Evolutionary conservation across 805 yeast genomes (phyloP).

Genomic region (Komagataella kurtzmanii): DNA sequence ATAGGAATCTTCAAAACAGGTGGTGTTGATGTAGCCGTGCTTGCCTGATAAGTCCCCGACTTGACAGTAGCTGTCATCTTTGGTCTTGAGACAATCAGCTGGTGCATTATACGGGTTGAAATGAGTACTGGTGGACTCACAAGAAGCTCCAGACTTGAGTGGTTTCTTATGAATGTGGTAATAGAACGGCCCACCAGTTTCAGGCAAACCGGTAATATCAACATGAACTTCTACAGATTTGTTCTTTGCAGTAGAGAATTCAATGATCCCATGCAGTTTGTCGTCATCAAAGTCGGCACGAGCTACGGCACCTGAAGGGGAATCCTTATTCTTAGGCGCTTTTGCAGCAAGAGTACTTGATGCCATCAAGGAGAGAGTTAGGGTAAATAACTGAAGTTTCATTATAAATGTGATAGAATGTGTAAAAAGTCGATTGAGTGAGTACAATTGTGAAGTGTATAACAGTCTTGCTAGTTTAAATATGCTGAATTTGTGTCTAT

Average conservation of each 20-base stretch:
- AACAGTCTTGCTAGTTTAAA: neutral
- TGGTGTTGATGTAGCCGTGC: constrained; percentile 60
- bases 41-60: constrained; percentile 71
- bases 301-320: constrained; percentile 37
- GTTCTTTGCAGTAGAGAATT: constrained; percentile 39
- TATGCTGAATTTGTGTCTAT: neutral
- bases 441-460: neutral
- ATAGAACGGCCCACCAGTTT: constrained; percentile 50
- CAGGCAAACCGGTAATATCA: constrained; percentile 59
- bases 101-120: constrained; percentile 54
- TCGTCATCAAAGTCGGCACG: constrained; percentile 43
- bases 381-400: neutral
- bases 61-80: constrained; percentile 44
- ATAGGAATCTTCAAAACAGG: constrained; percentile 52
- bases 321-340: constrained; percentile 37
- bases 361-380: neutral
- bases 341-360: constrained; percentile 17
- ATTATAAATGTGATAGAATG: neutral
- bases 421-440: neutral
- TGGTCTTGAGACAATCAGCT: constrained; percentile 31
- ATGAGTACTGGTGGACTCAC: constrained; percentile 42
- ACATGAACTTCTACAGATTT: constrained; percentile 53
- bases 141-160: constrained; percentile 34
- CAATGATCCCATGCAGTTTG: constrained; percentile 34
- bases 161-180: constrained; percentile 56